A percentile compares a stretch with the other conserved stretches of the same genome.
phyloP scores from a whole-genome alignment of 2,329 filamentous ascomycete genomes.

The Chrysoporthe cubensis region DNA sequence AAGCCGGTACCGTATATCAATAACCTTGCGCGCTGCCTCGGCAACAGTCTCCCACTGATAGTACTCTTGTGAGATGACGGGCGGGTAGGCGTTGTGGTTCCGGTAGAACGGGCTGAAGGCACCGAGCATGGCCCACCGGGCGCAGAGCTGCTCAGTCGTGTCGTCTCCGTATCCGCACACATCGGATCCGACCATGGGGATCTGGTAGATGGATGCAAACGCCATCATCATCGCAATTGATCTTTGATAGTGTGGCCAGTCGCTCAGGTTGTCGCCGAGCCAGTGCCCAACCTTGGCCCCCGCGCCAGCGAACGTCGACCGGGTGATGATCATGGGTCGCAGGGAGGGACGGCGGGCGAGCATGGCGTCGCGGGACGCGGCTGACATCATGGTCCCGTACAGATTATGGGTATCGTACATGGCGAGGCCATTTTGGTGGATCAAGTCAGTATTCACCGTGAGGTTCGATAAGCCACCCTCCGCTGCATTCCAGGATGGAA shows the following conservation, averaged over 20 bases:
- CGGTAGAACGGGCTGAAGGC: conserved; percentile 79
- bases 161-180: conserved; percentile 76
- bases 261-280: conserved; percentile 61
- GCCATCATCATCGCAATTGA: conserved; percentile 63
- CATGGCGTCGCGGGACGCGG: conserved; percentile 68
- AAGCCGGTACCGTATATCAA: conserved; percentile 70
- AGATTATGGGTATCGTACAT: conserved; percentile 66
- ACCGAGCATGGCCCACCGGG: conserved; percentile 75
- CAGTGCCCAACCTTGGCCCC: conserved; percentile 67
- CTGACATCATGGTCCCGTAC: conserved; percentile 72
- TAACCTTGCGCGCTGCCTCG: conserved; percentile 64
- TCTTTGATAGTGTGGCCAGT: conserved; percentile 62
- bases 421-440: conserved; percentile 67
- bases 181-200: conserved; percentile 72
- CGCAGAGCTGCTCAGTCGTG: conserved; percentile 70
- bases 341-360: conserved; percentile 62
- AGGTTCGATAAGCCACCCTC: conserved; percentile 56
- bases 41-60: conserved; percentile 69
- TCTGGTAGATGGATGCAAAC: conserved; percentile 67
- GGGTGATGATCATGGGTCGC: conserved; percentile 74
- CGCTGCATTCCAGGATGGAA: conserved; percentile 45
- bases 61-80: conserved; percentile 67
- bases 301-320: conserved; percentile 75
- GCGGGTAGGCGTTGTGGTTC: conserved; percentile 63
- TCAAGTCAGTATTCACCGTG: conserved; percentile 69